These are phyloP conservation scores for Sclerotinia subarctica DNA, from an alignment of 2,329 filamentous ascomycete genomes.

Conservation along the genomic window DNA sequence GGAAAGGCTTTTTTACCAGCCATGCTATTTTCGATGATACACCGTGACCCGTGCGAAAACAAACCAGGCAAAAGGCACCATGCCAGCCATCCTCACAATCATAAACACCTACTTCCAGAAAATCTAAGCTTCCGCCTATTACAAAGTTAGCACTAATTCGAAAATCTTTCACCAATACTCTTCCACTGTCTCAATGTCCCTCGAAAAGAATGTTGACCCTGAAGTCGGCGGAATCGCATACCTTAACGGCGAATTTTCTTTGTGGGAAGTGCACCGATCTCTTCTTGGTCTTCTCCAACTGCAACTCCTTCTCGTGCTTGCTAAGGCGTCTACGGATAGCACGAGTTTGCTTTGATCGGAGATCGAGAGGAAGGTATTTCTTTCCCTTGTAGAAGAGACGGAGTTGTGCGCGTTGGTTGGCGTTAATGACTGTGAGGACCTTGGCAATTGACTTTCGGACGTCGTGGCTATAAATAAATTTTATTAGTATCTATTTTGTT, in stretches of 20 bases:
- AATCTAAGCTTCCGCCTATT: constrained; percentile 37
- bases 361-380: constrained; percentile 98
- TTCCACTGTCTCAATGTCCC: not conserved
- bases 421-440: constrained; percentile 99
- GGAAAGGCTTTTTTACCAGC: constrained; percentile 34
- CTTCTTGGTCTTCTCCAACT: constrained; percentile 96
- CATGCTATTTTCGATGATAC: constrained; percentile 39
- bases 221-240: constrained; percentile 23
- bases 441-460: constrained; percentile 99
- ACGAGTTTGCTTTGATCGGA: constrained; percentile 97
- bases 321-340: constrained; percentile 95
- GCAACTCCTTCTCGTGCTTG: constrained; percentile 79
- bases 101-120: constrained; percentile 28
- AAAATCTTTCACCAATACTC: not conserved
- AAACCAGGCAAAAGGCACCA: constrained; percentile 27
- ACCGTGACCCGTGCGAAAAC: constrained; percentile 32
- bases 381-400: constrained; percentile 99
- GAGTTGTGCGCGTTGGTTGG: constrained; percentile 97
- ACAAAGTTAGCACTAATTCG: constrained; percentile 23
- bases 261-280: constrained; percentile 92
- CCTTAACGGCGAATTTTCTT: constrained; percentile 99
- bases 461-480: constrained; percentile 68
- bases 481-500: not conserved
- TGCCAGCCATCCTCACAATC: constrained; percentile 30
- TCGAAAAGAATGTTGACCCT: not conserved